These are phyloP conservation scores for Termitomyces sp. DNA, from an alignment of 768 basidiomycete species.

Conservation along the genomic window DNA sequence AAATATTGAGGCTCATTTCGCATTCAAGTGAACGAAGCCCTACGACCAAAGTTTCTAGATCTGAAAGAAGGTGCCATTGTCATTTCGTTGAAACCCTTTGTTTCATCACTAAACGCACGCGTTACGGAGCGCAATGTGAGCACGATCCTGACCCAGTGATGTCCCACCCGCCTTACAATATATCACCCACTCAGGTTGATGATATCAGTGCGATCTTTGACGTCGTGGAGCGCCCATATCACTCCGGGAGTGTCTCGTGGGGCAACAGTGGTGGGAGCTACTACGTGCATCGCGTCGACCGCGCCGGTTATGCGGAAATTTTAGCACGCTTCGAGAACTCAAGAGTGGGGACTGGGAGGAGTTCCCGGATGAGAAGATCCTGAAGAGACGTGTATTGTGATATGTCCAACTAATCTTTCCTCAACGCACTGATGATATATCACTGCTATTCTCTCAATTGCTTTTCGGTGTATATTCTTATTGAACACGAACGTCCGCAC, in stretches of 20 bases:
- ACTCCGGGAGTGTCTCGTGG: slow-evolving; percentile 81
- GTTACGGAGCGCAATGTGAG: slow-evolving; percentile 83
- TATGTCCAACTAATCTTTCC: neutral
- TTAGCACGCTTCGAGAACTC: slow-evolving; percentile 54
- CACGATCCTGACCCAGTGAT: neutral
- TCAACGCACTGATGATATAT: neutral
- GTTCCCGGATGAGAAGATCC: slow-evolving; percentile 29
- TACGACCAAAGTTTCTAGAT: slow-evolving; percentile 89
- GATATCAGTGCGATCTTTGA: slow-evolving; percentile 84
- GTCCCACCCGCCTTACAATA: neutral
- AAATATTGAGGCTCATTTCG: slow-evolving; percentile 8
- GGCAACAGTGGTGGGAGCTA: slow-evolving; percentile 67
- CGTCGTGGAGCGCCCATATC: slow-evolving; percentile 64
- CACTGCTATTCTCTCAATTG: neutral
- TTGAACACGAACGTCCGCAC: neutral
- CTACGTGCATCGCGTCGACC: slow-evolving; percentile 76
- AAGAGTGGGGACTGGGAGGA: slow-evolving; percentile 28
- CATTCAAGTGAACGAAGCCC: slow-evolving; percentile 73
- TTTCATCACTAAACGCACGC: slow-evolving; percentile 66
- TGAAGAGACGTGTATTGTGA: neutral
- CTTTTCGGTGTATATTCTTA: neutral
- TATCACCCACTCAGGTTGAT: slow-evolving; percentile 45
- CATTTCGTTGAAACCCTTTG: slow-evolving; percentile 84
- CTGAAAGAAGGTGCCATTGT: slow-evolving; percentile 91
- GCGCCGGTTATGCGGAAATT: slow-evolving; percentile 63